Evolutionary conservation across 768 basidiomycete genomes (phyloP).

Genomic region (Leccinum longicurvipes): DNA sequence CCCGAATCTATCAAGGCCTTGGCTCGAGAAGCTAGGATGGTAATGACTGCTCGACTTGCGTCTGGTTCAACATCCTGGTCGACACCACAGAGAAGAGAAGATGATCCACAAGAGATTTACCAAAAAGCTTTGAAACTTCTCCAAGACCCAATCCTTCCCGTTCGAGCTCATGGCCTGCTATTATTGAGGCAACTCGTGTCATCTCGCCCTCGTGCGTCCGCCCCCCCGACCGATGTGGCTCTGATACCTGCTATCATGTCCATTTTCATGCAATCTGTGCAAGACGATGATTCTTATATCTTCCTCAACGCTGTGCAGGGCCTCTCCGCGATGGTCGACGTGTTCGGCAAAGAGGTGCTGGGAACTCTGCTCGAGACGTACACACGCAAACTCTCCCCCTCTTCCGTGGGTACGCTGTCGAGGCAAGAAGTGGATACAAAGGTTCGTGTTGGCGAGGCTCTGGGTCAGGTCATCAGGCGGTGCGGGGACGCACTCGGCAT

Average conservation of each 20-base stretch:
- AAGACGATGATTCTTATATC: slow-evolving; percentile 94
- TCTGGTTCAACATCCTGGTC: slow-evolving; percentile 43
- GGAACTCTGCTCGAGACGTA: slow-evolving; percentile 67
- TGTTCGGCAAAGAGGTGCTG: slow-evolving; percentile 63
- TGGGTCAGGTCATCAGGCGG: slow-evolving; percentile 70
- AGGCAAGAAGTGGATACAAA: slow-evolving; percentile 70
- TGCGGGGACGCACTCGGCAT: slow-evolving; percentile 65
- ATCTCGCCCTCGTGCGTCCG: slow-evolving; percentile 18
- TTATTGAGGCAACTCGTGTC: slow-evolving; percentile 76
- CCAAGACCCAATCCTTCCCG: slow-evolving; percentile 89
- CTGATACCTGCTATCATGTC: slow-evolving; percentile 81
- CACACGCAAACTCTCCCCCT: slow-evolving; percentile 47
- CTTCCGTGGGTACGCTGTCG: slow-evolving; percentile 34
- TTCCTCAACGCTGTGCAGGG: slow-evolving; percentile 93
- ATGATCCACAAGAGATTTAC: slow-evolving; percentile 60
- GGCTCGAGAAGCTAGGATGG: slow-evolving; percentile 77
- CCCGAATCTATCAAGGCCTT: slow-evolving; percentile 52
- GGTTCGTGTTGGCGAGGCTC: slow-evolving; percentile 80
- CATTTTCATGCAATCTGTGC: slow-evolving; percentile 79
- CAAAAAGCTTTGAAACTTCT: slow-evolving; percentile 84
- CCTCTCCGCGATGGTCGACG: slow-evolving; percentile 79
- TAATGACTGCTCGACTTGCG: slow-evolving; percentile 78
- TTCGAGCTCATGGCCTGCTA: slow-evolving; percentile 88
- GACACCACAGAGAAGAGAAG: slow-evolving; percentile 17
- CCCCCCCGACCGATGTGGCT: slow-evolving; percentile 46